Evolutionary conservation across 768 basidiomycete species (phyloP), one percentile per base, ranked within the genome.

Genomic region (Phylloporus arenicola): DNA sequence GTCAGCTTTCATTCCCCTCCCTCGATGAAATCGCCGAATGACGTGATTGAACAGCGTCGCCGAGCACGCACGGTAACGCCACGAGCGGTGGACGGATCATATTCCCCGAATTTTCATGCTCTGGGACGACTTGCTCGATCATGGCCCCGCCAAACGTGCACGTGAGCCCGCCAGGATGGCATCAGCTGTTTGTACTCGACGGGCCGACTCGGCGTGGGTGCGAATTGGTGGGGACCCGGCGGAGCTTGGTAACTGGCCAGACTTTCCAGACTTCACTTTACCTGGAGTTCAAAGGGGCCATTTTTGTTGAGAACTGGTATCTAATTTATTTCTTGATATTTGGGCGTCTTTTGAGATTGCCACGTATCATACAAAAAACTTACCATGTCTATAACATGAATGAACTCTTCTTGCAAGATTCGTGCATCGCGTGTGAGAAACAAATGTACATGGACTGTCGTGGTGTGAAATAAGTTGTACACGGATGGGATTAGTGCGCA

Each of bases 201-300:
- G 86, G 86, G 1, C 82, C 86, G 25, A 88, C 55, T 85, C 86
- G 16, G 66, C 73, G 11, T 88, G 84, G 81, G 78, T 92, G 13
- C 79, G 87, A 25, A 85, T 91, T 45, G 88, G 88, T 17, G 86
- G 85, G 1, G 89, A 91, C 61, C 88, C 87, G 1, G 75, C 73
- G 0, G 19, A 71, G 47, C 64, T 91, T 11, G 88, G 88, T 0
- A 81, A 84, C 55, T 91, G 88, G 88, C 88, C 88, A 0, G 47
- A 79, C 48, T 69, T 79, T 57, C 76, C 83, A 25, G 87, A 83
- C 47, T 90, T 90, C 61, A 80, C 76, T 2, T 63, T 64, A 1
- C 87, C 87, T 1, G 87, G 87, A 16, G 64, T 88, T 34, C n/a
- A n/a, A n/a, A n/a, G n/a, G n/a, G n/a, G n/a, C n/a, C n/a, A n/a